These are phyloP conservation scores for Geotrichum restrictum DNA, from an alignment of 1,139 yeast genomes.

Conservation along the genomic window DNA sequence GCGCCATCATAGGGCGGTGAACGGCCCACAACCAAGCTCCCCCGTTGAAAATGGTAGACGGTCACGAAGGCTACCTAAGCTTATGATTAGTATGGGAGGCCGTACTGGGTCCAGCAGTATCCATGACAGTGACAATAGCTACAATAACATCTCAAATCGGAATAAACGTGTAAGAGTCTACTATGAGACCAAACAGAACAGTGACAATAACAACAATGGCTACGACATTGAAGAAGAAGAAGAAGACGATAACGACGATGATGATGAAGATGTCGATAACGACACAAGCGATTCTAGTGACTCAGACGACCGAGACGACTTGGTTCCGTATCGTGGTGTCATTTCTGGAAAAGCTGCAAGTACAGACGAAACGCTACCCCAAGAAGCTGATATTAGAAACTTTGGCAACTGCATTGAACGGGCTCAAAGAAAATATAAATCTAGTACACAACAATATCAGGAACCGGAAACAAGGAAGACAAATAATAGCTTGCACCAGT, in stretches of 20 bases:
- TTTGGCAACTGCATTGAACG: conserved; percentile 44
- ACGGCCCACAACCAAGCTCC: background rate
- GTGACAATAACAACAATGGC: background rate
- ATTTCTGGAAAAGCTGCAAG: conserved; percentile 56
- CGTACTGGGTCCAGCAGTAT: no score
- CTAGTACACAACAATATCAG: conserved; percentile 22
- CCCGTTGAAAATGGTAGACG: background rate
- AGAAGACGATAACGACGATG: background rate
- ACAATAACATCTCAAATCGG: no score
- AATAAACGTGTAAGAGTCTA: background rate
- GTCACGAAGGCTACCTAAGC: no score
- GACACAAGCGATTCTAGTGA: background rate
- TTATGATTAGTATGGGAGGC: no score
- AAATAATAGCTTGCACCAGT: conserved; percentile 3
- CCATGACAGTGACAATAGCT: background rate
- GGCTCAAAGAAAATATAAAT: conserved; percentile 33
- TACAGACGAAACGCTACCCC: conserved; percentile 61
- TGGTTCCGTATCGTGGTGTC: conserved; percentile 59
- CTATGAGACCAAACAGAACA: background rate
- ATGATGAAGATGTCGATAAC: no score
- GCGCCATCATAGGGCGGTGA: background rate
- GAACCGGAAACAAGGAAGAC: conserved; percentile 4
- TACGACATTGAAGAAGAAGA: background rate
- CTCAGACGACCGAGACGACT: conserved; percentile 5
- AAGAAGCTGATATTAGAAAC: conserved; percentile 45